phyloP scores from a whole-genome alignment of 129 eudicot species.

The Saussurea involucrata region DNA sequence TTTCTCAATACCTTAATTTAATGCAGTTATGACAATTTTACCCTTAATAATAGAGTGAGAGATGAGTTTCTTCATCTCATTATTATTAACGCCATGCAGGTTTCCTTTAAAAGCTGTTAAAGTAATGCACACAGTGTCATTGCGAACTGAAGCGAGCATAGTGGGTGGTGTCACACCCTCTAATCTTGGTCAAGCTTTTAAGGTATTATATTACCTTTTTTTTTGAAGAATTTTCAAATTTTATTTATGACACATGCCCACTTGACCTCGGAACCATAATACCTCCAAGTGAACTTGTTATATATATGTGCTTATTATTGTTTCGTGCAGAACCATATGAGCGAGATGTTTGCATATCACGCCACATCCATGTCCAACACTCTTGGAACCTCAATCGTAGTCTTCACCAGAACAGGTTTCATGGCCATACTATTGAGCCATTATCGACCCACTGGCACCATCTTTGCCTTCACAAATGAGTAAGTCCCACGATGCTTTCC shows the following conservation, averaged over 20 bases:
- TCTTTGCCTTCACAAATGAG: constrained; percentile 97
- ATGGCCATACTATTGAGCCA: constrained; percentile 89
- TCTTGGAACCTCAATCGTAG: constrained; percentile 92
- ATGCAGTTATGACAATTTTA: background rate
- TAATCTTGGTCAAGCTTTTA: constrained; percentile 81
- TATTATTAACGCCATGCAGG: constrained; percentile 33
- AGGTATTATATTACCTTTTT: constrained; percentile 42
- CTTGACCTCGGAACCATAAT: background rate
- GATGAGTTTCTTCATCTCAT: background rate
- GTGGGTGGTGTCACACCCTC: constrained; percentile 60
- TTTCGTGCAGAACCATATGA: constrained; percentile 89
- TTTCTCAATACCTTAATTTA: background rate
- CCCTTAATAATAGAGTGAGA: background rate
- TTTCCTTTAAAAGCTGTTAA: constrained; percentile 96
- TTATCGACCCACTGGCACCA: constrained; percentile 93
- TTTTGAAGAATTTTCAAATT: background rate
- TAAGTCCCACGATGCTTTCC: constrained; percentile 34
- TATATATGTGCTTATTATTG: constrained; percentile 1
- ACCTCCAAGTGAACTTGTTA: background rate
- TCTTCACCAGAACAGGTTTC: constrained; percentile 92
- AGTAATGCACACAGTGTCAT: constrained; percentile 94
- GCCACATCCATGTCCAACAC: constrained; percentile 97
- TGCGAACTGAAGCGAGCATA: constrained; percentile 89
- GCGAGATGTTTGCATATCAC: constrained; percentile 97
- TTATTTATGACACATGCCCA: background rate